Conservation (phyloP, 2,329 filamentous ascomycete genomes). For the Stenocarpella maydis region DNA sequence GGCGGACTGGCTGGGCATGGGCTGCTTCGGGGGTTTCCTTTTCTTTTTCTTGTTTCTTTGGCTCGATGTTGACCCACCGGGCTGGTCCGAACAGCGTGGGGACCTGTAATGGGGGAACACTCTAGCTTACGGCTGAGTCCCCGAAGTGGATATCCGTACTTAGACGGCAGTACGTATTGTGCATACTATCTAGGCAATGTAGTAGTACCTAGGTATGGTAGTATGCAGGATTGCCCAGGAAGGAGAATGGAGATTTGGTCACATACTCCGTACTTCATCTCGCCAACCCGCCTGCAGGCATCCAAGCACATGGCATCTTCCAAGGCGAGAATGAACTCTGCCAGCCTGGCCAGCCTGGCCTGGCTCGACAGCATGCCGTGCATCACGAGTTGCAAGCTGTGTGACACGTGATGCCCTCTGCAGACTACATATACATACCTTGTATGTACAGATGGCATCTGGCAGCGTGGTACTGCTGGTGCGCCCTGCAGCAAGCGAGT, state of each 20-base stretch:
- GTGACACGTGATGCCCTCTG: background rate
- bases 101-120: background rate
- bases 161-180: too few relatives aligned
- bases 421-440: background rate
- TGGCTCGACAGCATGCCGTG: background rate
- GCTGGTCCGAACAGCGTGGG: conserved; percentile 4
- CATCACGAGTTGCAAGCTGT: background rate
- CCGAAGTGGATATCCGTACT: conserved; percentile 16
- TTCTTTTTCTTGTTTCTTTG: too few relatives aligned
- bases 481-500: conserved; percentile 6
- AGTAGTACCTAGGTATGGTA: background rate
- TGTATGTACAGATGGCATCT: too few relatives aligned
- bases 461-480: background rate
- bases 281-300: background rate
- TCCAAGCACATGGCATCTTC: background rate
- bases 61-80: background rate
- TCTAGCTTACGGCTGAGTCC: conserved; percentile 16
- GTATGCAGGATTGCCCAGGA: conserved; percentile 1
- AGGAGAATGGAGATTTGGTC: background rate
- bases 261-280: background rate
- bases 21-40: too few relatives aligned
- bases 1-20: background rate
- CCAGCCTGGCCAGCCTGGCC: background rate
- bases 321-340: background rate
- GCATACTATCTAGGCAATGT: too few relatives aligned